Percentiles rank a stretch among this genome's conserved stretches.
Conservation (phyloP, 2,329 filamentous ascomycete species). For the Claviceps fusiformis region DNA sequence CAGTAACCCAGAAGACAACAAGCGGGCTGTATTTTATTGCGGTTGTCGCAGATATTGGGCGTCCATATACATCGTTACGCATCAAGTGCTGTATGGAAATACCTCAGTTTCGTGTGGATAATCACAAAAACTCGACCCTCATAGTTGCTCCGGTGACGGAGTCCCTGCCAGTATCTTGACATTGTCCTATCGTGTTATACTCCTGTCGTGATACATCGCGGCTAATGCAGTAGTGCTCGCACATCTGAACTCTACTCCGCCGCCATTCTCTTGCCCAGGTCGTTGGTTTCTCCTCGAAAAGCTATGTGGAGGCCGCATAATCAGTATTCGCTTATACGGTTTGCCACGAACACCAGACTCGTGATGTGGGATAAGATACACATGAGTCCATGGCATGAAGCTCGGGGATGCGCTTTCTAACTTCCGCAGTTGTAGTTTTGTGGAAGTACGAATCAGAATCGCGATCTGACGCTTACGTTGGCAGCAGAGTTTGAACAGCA, state of each 20-base stretch:
- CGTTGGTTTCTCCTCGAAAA: not conserved
- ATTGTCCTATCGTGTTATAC: not conserved
- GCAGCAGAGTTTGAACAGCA: not conserved
- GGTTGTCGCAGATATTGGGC: not conserved
- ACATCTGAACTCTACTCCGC: not conserved
- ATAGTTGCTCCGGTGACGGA: not conserved
- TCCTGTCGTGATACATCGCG: not conserved
- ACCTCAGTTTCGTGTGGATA: not conserved
- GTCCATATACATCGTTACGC: not conserved
- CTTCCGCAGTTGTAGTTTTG: not conserved
- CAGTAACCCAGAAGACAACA: not conserved
- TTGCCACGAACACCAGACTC: not conserved
- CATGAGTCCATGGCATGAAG: not conserved
- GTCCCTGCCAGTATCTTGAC: not conserved
- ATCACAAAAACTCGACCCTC: not conserved
- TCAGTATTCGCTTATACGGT: not conserved
- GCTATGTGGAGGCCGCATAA: not conserved
- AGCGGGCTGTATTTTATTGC: not conserved
- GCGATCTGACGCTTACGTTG: not conserved
- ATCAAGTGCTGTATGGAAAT: not conserved
- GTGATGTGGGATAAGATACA: not conserved
- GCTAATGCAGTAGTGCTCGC: not conserved
- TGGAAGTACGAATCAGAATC: not conserved
- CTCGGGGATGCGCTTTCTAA: not conserved
- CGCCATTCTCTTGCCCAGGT: not conserved